phyloP scores from a whole-genome alignment of 1,139 yeast species.

The Meyerozyma elateridarum region DNA sequence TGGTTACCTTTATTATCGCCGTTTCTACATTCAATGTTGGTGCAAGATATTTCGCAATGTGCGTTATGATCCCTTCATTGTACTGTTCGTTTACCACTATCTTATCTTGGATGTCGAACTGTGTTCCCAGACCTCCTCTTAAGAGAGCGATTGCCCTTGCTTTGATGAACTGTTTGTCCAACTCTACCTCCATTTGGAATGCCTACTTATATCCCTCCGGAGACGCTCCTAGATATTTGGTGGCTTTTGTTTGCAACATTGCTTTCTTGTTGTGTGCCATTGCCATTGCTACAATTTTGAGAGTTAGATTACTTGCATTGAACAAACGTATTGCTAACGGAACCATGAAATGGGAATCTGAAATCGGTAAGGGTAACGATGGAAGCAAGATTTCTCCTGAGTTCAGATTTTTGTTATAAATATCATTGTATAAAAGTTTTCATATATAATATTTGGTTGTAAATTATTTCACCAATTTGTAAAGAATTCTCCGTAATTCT shows the following conservation, averaged over 20 bases:
- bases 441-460: too few species aligned
- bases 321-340: slow-evolving; percentile 43
- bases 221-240: slow-evolving; percentile 40
- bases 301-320: slow-evolving; percentile 32
- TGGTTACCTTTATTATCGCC: slow-evolving; percentile 49
- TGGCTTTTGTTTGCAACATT: slow-evolving; percentile 47
- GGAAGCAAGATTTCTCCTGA: slow-evolving; percentile 39
- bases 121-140: slow-evolving; percentile 48
- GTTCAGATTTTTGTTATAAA: slow-evolving; percentile 35
- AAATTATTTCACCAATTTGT: slow-evolving; percentile 20
- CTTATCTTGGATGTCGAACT: slow-evolving; percentile 54
- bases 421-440: too few species aligned
- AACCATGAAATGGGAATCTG: slow-evolving; percentile 48
- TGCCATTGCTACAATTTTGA: slow-evolving; percentile 33
- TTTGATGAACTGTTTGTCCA: slow-evolving; percentile 47
- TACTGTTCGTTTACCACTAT: slow-evolving; percentile 54
- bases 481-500: slow-evolving; percentile 50
- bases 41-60: slow-evolving; percentile 59
- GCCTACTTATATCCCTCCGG: slow-evolving; percentile 42
- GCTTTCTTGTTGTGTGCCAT: slow-evolving; percentile 41
- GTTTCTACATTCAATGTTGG: slow-evolving; percentile 53
- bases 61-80: slow-evolving; percentile 54
- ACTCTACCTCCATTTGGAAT: slow-evolving; percentile 53
- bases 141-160: slow-evolving; percentile 52
- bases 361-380: slow-evolving; percentile 45